A percentile compares a stretch with the other conserved stretches of the same genome.
Conservation (phyloP, 2,329 filamentous ascomycete genomes). For the Arthrobotrys sphaeroides region DNA sequence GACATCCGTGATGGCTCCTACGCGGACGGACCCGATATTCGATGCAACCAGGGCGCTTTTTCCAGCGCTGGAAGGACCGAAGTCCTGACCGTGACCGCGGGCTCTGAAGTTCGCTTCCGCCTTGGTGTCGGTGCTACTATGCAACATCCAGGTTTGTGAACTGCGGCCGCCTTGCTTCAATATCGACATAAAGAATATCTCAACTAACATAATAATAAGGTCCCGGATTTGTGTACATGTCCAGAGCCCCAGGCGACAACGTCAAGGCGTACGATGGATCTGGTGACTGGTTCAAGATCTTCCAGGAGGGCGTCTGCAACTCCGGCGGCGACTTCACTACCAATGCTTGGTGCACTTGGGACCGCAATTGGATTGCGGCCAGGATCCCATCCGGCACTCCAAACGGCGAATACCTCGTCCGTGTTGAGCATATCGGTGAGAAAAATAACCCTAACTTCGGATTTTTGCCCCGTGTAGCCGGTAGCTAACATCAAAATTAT, state of each 20-base stretch:
- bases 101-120: conserved; percentile 2
- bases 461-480: not conserved
- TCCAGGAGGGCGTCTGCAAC: conserved; percentile 59
- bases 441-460: conserved; percentile 54
- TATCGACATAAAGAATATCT: not conserved
- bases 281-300: conserved; percentile 64
- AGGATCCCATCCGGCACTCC: not conserved
- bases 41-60: conserved; percentile 59
- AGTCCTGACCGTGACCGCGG: conserved; percentile 13
- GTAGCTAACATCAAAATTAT: not conserved
- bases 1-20: conserved; percentile 57
- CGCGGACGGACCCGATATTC: conserved; percentile 57
- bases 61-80: conserved; percentile 21
- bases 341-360: conserved; percentile 23
- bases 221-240: conserved; percentile 60
- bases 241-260: conserved; percentile 61
- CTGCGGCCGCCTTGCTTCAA: not conserved
- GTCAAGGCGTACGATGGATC: conserved; percentile 61
- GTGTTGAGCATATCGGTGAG: conserved; percentile 50
- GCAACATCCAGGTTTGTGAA: conserved; percentile 23
- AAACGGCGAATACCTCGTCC: not conserved
- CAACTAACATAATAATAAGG: not conserved
- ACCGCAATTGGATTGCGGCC: not conserved
- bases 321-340: not conserved
- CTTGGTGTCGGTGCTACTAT: conserved; percentile 24